A percentile compares a stretch with the other conserved stretches of the same genome.
Conservation (phyloP, 495 filamentous ascomycete genomes). For the Neurospora cerealis region DNA sequence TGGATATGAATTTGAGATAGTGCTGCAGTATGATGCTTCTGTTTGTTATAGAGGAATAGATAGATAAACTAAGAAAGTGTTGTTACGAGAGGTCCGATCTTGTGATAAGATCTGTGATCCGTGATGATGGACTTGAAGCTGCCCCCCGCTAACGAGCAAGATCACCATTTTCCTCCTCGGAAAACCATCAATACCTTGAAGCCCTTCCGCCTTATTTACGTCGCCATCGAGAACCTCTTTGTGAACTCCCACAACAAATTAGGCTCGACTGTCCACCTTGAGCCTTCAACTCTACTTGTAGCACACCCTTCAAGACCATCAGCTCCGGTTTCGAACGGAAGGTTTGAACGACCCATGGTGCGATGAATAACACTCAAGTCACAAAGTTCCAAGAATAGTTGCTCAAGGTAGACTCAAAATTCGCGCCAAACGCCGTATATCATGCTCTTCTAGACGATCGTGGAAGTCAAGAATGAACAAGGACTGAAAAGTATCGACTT, state of each 20-base stretch:
- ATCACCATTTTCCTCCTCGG: background rate
- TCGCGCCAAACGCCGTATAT: background rate
- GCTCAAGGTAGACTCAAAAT: slow-evolving; percentile 3
- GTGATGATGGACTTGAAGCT: background rate
- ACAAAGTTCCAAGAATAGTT: slow-evolving; percentile 14
- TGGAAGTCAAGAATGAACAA: background rate
- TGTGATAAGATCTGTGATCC: background rate
- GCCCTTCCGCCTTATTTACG: background rate
- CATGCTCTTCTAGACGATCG: background rate
- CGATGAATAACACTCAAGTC: background rate
- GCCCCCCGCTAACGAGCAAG: background rate
- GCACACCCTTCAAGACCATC: no score
- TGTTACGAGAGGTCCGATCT: background rate
- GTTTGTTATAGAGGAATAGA: background rate
- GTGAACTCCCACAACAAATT: background rate
- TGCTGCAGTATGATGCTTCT: background rate
- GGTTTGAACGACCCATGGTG: no score
- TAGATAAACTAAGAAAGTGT: background rate
- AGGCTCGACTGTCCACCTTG: no score
- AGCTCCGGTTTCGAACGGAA: no score
- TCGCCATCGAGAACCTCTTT: background rate
- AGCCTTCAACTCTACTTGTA: background rate
- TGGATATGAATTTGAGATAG: slow-evolving; percentile 38
- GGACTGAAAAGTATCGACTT: background rate
- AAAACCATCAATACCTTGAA: background rate